phyloP scores from a whole-genome alignment of 2,329 filamentous ascomycete species.

The Myriosclerotinia duriaeana region DNA sequence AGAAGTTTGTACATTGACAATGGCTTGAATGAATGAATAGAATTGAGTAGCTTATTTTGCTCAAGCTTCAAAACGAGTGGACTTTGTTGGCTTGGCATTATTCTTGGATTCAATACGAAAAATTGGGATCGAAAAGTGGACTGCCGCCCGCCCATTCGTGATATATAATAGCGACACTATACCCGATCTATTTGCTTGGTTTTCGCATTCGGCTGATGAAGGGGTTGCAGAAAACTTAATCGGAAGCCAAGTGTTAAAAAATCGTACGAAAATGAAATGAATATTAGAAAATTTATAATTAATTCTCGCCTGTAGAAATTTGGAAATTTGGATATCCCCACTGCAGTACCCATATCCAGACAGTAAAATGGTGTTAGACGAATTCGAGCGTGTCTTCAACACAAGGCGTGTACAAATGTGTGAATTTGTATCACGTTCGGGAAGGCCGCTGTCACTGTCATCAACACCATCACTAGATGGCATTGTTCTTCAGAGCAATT shows the following conservation, averaged over 20 bases:
- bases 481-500: background rate
- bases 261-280: background rate
- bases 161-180: background rate
- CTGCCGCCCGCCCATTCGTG: no score
- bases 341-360: background rate
- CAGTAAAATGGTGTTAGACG: background rate
- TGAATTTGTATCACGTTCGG: background rate
- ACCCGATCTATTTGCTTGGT: background rate
- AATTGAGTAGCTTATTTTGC: background rate
- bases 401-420: background rate
- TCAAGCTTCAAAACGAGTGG: background rate
- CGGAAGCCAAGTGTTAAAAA: background rate
- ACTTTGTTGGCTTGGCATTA: background rate
- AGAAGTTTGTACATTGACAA: background rate
- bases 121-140: background rate
- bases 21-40: background rate
- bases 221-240: background rate
- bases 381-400: background rate
- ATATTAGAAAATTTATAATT: background rate
- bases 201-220: conserved; percentile 13
- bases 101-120: no score
- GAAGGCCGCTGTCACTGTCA: background rate
- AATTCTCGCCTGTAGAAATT: background rate
- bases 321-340: background rate
- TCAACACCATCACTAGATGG: background rate